These are phyloP conservation scores for Juncus effusus DNA, from an alignment of 176 grass and related monocot species.

Conservation along the genomic window DNA sequence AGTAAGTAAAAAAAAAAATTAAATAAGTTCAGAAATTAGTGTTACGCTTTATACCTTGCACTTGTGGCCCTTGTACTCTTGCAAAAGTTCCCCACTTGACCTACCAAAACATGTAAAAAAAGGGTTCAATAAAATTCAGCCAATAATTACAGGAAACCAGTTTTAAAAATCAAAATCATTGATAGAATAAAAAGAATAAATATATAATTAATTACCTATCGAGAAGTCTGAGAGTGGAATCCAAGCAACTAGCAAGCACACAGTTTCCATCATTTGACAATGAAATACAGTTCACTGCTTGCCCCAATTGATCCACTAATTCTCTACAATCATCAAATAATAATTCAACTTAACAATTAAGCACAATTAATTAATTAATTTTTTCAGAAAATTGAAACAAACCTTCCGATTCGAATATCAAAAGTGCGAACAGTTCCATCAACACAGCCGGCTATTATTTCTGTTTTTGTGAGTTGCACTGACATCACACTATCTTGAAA, in stretches of 20 bases:
- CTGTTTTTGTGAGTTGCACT: constrained; percentile 68
- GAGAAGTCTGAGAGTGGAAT: constrained; percentile 80
- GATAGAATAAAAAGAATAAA: not conserved
- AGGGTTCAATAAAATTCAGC: not conserved
- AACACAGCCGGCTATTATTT: constrained; percentile 96
- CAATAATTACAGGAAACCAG: not conserved
- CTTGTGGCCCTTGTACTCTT: constrained; percentile 90
- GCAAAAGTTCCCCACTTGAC: constrained; percentile 74
- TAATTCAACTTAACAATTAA: not conserved
- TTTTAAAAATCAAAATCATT: not conserved
- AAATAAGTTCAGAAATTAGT: too few species aligned
- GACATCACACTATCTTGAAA: constrained; percentile 99
- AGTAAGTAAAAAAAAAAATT: too few species aligned
- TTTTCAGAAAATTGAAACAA: constrained; percentile 6
- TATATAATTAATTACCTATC: constrained; percentile 55
- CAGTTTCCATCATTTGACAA: constrained; percentile 92
- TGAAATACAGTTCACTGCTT: constrained; percentile 84
- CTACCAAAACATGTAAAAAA: constrained; percentile 30
- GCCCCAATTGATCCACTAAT: constrained; percentile 70
- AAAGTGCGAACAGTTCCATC: constrained; percentile 87
- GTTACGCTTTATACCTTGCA: constrained; percentile 17
- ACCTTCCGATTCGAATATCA: constrained; percentile 96
- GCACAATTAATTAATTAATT: too few species aligned
- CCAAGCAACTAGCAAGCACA: constrained; percentile 80
- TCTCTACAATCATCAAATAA: constrained; percentile 51